Evolutionary conservation across 805 yeast genomes (phyloP).

Genomic region (Candida stauntonica): DNA sequence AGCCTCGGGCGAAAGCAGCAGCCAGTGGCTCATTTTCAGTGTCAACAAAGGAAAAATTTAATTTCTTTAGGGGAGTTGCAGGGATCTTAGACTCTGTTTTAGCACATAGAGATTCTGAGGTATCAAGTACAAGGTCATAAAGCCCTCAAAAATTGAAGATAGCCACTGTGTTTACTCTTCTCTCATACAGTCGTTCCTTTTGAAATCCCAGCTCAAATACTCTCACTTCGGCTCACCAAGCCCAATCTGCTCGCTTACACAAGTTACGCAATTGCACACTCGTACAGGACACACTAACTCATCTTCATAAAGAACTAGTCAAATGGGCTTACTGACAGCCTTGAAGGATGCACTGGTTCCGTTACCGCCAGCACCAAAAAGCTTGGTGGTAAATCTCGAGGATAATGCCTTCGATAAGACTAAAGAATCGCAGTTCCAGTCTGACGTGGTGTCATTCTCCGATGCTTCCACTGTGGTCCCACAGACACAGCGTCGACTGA

Average conservation of each 20-base stretch:
- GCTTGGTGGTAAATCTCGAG: constrained; percentile 1
- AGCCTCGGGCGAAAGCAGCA: background rate
- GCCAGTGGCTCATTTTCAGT: too few relatives aligned
- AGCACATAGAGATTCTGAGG: too few relatives aligned
- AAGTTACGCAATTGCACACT: background rate
- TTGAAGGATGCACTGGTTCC: constrained; percentile 14
- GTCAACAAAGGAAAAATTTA: background rate
- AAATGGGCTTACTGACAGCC: background rate
- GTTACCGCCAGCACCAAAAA: constrained; percentile 13
- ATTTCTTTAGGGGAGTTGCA: too few relatives aligned
- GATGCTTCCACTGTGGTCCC: constrained; percentile 22
- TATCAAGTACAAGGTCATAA: too few relatives aligned
- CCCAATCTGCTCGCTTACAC: too few relatives aligned
- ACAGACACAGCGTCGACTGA: constrained; percentile 45
- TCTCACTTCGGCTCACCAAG: too few relatives aligned
- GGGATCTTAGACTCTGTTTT: too few relatives aligned
- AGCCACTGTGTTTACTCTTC: background rate
- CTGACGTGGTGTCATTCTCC: constrained; percentile 16
- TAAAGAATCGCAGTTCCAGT: background rate
- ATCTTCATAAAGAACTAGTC: background rate
- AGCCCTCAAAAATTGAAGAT: too few relatives aligned
- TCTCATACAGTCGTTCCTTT: background rate
- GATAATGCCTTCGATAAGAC: background rate
- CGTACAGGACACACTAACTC: background rate
- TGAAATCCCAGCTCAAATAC: too few relatives aligned